Evolutionary conservation across 1,284 basidiomycete genomes (phyloP).

Genomic region (Mycocalia duriaeana): DNA sequence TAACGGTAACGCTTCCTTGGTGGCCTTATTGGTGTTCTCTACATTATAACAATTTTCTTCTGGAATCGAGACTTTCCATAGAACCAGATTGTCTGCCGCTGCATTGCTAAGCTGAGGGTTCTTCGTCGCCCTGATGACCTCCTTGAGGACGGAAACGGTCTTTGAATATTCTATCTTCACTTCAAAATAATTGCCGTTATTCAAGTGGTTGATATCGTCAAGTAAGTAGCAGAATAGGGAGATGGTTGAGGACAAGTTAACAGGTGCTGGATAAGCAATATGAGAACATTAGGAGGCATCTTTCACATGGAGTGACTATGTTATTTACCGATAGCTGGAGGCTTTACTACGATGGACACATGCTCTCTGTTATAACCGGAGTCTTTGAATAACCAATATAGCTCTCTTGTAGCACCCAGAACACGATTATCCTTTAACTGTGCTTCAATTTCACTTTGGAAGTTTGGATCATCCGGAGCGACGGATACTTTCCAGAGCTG

Average conservation of each 20-base stretch:
- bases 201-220: too few species aligned
- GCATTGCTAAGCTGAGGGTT: neutral
- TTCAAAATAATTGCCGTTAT: neutral
- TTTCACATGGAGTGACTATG: too few species aligned
- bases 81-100: neutral
- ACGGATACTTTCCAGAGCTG: neutral
- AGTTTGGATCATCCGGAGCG: neutral
- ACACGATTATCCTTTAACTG: neutral
- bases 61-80: neutral
- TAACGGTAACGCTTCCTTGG: neutral
- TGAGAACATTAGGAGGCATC: too few species aligned
- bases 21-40: neutral
- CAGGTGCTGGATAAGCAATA: too few species aligned
- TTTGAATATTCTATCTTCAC: neutral
- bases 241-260: neutral
- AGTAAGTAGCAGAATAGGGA: neutral
- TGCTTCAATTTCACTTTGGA: neutral
- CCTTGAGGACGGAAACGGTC: conserved; percentile 1
- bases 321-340: conserved; percentile 1
- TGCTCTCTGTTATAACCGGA: neutral
- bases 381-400: neutral
- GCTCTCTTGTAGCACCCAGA: neutral
- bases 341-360: neutral
- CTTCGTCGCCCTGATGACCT: neutral
- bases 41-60: neutral